These are phyloP conservation scores for Chaetomium olivaceum DNA, from an alignment of 2,329 filamentous ascomycete genomes.

Conservation along the genomic window DNA sequence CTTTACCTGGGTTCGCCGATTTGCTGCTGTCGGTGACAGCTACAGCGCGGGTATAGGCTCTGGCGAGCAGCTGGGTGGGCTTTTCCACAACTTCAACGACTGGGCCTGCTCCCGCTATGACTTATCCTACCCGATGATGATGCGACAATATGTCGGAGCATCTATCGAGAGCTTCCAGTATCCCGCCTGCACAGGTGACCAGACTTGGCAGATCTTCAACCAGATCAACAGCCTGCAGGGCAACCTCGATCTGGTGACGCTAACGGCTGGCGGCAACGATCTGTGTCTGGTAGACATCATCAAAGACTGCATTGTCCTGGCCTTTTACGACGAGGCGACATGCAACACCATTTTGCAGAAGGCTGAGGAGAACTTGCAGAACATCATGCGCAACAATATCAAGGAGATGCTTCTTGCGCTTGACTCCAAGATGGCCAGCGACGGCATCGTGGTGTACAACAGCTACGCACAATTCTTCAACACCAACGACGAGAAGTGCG, in stretches of 20 bases:
- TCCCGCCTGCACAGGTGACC: slow-evolving; percentile 8
- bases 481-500: slow-evolving; percentile 9
- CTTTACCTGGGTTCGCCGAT: slow-evolving; percentile 6
- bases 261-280: slow-evolving; percentile 7
- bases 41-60: slow-evolving; percentile 8
- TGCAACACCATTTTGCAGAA: slow-evolving; percentile 5
- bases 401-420: slow-evolving; percentile 7
- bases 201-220: slow-evolving; percentile 5
- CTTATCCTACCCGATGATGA: slow-evolving; percentile 6
- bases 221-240: slow-evolving; percentile 3
- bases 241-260: background rate
- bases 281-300: slow-evolving; percentile 10
- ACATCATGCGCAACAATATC: slow-evolving; percentile 13
- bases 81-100: slow-evolving; percentile 13
- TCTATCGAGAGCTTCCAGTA: slow-evolving; percentile 12
- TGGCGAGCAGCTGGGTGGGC: slow-evolving; percentile 5
- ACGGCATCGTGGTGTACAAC: slow-evolving; percentile 13
- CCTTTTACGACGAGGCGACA: slow-evolving; percentile 9
- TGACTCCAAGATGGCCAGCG: slow-evolving; percentile 6
- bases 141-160: slow-evolving; percentile 3
- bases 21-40: slow-evolving; percentile 5
- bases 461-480: slow-evolving; percentile 11
- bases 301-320: slow-evolving; percentile 10
- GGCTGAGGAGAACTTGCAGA: background rate
- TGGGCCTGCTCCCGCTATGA: slow-evolving; percentile 9